phyloP scores from a whole-genome alignment of 768 basidiomycete genomes.

The Trametes meyenii region DNA sequence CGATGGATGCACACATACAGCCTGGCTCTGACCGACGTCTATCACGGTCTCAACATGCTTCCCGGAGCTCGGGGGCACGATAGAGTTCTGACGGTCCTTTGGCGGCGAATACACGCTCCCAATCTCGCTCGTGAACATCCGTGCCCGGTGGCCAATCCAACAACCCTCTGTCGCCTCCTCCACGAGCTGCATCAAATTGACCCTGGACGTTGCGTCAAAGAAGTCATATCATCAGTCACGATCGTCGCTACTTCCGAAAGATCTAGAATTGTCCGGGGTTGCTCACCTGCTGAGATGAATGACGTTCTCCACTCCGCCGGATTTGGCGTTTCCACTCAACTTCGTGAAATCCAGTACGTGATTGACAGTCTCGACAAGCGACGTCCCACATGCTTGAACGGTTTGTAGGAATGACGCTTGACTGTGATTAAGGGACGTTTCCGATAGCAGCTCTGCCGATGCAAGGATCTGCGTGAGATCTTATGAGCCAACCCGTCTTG shows the following conservation, averaged over 20 bases:
- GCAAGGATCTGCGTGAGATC: constrained; percentile 69
- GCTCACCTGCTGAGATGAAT: constrained; percentile 69
- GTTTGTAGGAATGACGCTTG: constrained; percentile 90
- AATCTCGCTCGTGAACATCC: constrained; percentile 76
- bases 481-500: neutral
- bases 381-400: constrained; percentile 93
- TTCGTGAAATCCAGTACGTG: constrained; percentile 97
- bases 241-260: too few species aligned
- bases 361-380: constrained; percentile 94
- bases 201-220: constrained; percentile 36
- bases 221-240: neutral
- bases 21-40: constrained; percentile 74
- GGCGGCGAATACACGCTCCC: constrained; percentile 93
- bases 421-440: constrained; percentile 78
- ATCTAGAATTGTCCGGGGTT: neutral
- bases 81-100: constrained; percentile 46
- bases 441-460: constrained; percentile 87
- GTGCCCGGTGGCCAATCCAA: constrained; percentile 90
- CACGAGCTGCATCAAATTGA: constrained; percentile 79
- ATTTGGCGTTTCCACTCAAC: constrained; percentile 81
- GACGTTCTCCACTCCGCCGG: constrained; percentile 75
- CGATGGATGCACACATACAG: constrained; percentile 46
- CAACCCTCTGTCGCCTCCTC: constrained; percentile 93
- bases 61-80: constrained; percentile 36
- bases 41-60: constrained; percentile 83